Percentiles rank a stretch among this genome's conserved stretches.
phyloP scores from a whole-genome alignment of 164 flowering plant genomes.

The Aristolochia fimbriata region DNA sequence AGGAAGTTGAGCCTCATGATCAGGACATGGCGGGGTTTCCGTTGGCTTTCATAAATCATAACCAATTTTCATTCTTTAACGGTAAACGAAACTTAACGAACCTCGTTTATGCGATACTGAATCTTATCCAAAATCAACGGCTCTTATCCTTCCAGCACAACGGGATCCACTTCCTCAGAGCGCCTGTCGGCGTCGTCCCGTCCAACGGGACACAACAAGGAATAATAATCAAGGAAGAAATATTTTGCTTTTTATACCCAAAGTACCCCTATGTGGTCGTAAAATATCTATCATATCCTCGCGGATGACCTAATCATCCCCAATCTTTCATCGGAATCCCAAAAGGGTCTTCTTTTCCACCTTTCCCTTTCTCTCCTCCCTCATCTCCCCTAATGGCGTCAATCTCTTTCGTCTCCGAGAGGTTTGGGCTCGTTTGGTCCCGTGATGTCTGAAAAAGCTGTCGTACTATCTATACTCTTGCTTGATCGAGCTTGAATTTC shows the following conservation, averaged over 20 bases:
- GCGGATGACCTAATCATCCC: slow-evolving; percentile 27
- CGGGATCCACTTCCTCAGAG: too few relatives aligned
- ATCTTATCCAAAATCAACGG: too few relatives aligned
- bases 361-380: slow-evolving; percentile 7
- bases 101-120: too few relatives aligned
- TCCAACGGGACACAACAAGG: too few relatives aligned
- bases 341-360: slow-evolving; percentile 7
- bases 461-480: not conserved
- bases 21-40: slow-evolving; percentile 20
- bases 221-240: too few relatives aligned
- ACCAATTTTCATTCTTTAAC: too few relatives aligned
- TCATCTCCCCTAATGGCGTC: not conserved
- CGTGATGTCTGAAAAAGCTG: not conserved
- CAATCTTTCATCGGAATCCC: slow-evolving; percentile 34
- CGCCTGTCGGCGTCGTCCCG: too few relatives aligned
- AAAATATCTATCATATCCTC: slow-evolving; percentile 12
- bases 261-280: too few relatives aligned
- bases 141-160: too few relatives aligned
- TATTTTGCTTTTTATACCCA: too few relatives aligned
- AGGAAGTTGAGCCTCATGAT: slow-evolving; percentile 31
- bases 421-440: not conserved
- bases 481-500: not conserved
- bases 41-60: slow-evolving; percentile 4
- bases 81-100: too few relatives aligned
- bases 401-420: not conserved